Base-by-base conservation (phyloP, 2,329 filamentous ascomycete genomes). In the Fusarium sp. region DNA sequence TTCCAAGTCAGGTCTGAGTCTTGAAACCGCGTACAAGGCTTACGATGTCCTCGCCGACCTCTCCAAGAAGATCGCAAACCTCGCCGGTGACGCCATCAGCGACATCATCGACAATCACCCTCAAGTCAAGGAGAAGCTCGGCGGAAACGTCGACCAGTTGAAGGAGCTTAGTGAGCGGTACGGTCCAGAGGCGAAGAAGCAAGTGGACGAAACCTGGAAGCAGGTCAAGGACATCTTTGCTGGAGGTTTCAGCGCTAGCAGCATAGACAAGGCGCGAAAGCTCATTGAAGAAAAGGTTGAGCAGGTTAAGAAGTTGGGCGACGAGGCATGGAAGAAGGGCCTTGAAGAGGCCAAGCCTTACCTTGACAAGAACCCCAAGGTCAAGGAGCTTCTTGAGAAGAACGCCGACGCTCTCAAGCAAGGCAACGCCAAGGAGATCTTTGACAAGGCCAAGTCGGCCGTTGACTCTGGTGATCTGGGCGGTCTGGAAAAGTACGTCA, bases 81-180 rank as follows among this genome's bases (percentile, higher is more conserved):
- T 95, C 3, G 89, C 91, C 0, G 88, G 87, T 7, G 91, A 93
- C 75, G 90, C 91, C 2, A 84, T 89, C 0, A 82, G 85, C 27
- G 90, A 94, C 71, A 89, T 95, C 47, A 81, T 94, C 60, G 88
- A 94, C 77, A 93, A 94, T 79, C 93, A 95, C 79, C 93, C 93
- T 0, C 82, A 92, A 75, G 78, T 94, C 22, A 94, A 93, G 85
- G 88, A 94, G 79, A 92, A 93, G 83, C 83, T 94, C 10, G 93
- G 93, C 16, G 90, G 89, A 13, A 91, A 89, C 75, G 82, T 93
- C 52, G 89, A 93, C 59, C 88, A 93, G 80, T 84, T 95, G 59
- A 93, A 93, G 87, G 82, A 90, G 74, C 87, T 94, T 81, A 90
- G 90, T 29, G 89, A 94, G 16, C 85, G 90, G 68, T 92, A 93